Conservation (phyloP, 1,284 basidiomycete genomes). For the Hymenochaete sp. region DNA sequence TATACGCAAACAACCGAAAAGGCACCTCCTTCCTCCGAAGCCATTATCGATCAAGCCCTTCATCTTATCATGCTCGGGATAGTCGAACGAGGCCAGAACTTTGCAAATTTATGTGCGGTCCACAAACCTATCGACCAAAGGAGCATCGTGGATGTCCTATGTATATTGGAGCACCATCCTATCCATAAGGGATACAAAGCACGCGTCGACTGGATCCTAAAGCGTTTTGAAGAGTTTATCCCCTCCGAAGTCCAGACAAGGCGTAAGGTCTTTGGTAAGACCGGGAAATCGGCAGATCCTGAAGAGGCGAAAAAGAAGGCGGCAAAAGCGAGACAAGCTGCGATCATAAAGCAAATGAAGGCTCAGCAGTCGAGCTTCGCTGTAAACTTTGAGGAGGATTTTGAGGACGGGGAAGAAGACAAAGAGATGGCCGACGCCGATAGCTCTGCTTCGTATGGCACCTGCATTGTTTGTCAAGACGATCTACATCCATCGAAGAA, state of each 20-base stretch:
- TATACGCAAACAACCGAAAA: constrained; percentile 48
- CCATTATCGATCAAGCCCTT: constrained; percentile 82
- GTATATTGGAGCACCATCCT: constrained; percentile 65
- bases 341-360: constrained; percentile 90
- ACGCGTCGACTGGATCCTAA: constrained; percentile 69
- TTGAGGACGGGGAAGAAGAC: constrained; percentile 46
- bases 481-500: constrained; percentile 67
- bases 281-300: constrained; percentile 36
- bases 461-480: constrained; percentile 98
- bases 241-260: constrained; percentile 47
- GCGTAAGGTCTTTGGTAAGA: constrained; percentile 35
- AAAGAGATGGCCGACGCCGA: constrained; percentile 45
- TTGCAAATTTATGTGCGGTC: constrained; percentile 49
- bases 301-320: constrained; percentile 69
- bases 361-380: constrained; percentile 82
- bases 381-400: constrained; percentile 59
- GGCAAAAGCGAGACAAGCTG: constrained; percentile 78
- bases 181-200: constrained; percentile 64
- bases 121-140: constrained; percentile 50
- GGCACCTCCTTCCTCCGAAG: constrained; percentile 69
- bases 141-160: constrained; percentile 66
- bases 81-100: constrained; percentile 55
- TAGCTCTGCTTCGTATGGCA: constrained; percentile 63
- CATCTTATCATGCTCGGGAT: constrained; percentile 81
- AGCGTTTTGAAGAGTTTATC: constrained; percentile 45